Conservation (phyloP, 2,329 filamentous ascomycete genomes). For the Ceratocystis huliohia region DNA sequence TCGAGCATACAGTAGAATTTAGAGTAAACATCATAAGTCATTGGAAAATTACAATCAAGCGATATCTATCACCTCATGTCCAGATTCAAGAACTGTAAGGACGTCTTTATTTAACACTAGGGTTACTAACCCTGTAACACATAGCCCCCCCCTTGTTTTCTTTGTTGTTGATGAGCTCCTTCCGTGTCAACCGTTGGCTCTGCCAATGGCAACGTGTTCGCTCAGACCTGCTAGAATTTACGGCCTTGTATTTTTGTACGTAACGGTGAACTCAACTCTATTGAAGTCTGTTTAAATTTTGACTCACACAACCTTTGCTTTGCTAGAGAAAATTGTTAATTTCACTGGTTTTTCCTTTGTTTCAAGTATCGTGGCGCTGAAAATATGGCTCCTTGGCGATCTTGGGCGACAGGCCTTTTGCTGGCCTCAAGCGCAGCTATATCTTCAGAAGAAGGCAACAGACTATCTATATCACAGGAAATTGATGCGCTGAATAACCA, state of each 20-base stretch:
- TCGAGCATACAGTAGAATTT: background rate
- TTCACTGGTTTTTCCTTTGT: conserved; percentile 22
- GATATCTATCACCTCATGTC: too few relatives aligned
- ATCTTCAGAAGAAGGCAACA: background rate
- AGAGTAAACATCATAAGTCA: background rate
- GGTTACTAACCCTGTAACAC: background rate
- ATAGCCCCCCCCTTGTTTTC: background rate
- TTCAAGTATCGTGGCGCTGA: conserved; percentile 24
- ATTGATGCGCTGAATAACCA: conserved; percentile 48
- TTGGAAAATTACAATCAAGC: background rate
- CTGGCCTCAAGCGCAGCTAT: conserved; percentile 15
- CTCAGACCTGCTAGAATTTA: background rate
- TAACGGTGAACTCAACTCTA: background rate
- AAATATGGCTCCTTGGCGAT: conserved; percentile 23
- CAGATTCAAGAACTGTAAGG: background rate
- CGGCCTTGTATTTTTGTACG: background rate
- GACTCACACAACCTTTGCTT: background rate
- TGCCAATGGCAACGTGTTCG: conserved; percentile 9
- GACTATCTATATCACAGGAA: conserved; percentile 8
- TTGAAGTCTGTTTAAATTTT: background rate
- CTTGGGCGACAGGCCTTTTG: conserved; percentile 17
- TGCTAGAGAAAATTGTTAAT: background rate
- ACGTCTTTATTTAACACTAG: background rate
- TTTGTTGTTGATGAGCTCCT: background rate
- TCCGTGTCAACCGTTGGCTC: background rate